Evolutionary conservation across 306 rosid genomes (phyloP), one percentile per base, ranked within the genome.

Genomic region (Argentina anserina): DNA sequence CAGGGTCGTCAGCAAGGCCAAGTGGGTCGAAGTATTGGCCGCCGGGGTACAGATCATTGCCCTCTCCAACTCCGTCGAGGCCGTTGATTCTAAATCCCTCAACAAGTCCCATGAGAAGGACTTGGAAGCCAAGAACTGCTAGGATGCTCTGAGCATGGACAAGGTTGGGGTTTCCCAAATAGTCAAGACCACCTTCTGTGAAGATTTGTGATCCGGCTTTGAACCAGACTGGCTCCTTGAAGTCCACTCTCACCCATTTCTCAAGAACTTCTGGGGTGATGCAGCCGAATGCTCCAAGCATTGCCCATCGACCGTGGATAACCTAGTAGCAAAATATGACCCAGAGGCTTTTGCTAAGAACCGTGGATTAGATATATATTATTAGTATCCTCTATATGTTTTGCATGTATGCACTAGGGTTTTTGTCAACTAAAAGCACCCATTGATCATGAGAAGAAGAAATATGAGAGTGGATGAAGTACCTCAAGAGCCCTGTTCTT

Each of bases 181-280:
- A 92, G 81, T 92, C 96, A 13, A 92, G 86, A 4, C 97, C 97
- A 55, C 97, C 96, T 78, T 92, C 96, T 11, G 96, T 77, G 90
- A 92, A 92, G 29, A 92, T 92, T 33, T 92, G 97, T 4, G 97
- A 71, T 56, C 97, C 97, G 13, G 97, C 97, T 74, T 92, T 92
- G 87, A 92, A 92, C 97, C 97, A 92, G 13, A 92, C 94, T 46
- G 97, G 97, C 40, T 93, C 98, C 53, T 93, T 93, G 93, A 93
- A 93, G 74, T 86, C 84, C 53, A 90, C 97, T 39, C 71, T 82
- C 4, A 93, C 39, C 89, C 89, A 90, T 72, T 86, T 93, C 65
- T 84, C 39, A 7, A 93, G 90, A 0, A 83, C 93, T 76, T 93
- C 97, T 5, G 98, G 98, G 67, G 98, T 93, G 55, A 93, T 88